Base-by-base conservation (phyloP, 2,329 filamentous ascomycete species). In the Ceratocystis cubensis region DNA sequence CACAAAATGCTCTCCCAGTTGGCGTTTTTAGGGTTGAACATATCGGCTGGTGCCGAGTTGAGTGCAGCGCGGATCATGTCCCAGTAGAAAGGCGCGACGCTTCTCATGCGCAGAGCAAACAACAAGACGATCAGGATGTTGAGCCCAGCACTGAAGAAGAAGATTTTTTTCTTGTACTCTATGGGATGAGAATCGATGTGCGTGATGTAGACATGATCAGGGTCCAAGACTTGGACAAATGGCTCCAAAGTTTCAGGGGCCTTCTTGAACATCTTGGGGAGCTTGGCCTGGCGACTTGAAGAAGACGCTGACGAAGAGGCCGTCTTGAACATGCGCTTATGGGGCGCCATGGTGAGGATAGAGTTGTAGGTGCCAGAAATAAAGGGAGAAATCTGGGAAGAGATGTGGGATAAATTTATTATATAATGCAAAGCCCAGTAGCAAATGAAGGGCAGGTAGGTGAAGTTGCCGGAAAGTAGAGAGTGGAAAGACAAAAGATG, bases 121-220 rank as follows among this genome's bases (percentile, higher is more conserved):
- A 89, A 75, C 1, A 80, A 72, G 7, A 80, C 78, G 67, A 96
- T 85, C 70, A 78, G 76, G 44, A 88, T 67, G 75, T 96, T 96
- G 76, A 96, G 84, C 20, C 85, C 75, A 20, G 91, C 80, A 17
- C 92, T 91, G 0, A 96, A 85, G 61, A 85, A 72, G 76, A 96
- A 96, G 72, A 95, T 88, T 72, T 89, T 88, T 74, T 84, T 84
- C 77, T 96, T 96, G 76, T 92, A 84, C 33, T 81, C 79, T 22
- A 77, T 75, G 0, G 86, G 85, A 69, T 88, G 85, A 68, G 76
- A 78, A 79, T 96, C 92, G 75, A 96, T 79, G 78, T 96, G 91
- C 37, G 88, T 81, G 72, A 96, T 83, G 81, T 96, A 96, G 73
- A 96, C 82, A 75, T 89, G 84, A 66, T 82, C 77, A 66, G 82